Evolutionary conservation across 306 rosid species (phyloP), one percentile per base, ranked within the genome.

Genomic region (Casuarina equisetifolia): DNA sequence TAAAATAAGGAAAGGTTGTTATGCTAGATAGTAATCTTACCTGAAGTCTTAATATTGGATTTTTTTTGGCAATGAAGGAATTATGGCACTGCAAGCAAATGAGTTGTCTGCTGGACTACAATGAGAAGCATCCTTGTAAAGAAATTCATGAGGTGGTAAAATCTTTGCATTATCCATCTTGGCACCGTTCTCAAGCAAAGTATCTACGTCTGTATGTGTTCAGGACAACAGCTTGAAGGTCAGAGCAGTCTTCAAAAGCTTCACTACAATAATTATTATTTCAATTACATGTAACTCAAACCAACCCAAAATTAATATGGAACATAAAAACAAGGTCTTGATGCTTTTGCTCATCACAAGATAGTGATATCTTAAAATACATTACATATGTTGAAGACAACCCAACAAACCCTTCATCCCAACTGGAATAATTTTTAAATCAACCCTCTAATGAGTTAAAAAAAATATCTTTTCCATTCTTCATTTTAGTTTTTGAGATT

Each of bases 61-160:
- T 81, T 76, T 75, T 82, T 84, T 82, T 87, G 97, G 97, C 80
- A 92, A 79, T 1, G 95, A 90, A 79, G 93, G 93, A 73, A 92
- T 81, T 72, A 90, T 95, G 36, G 90, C 97, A 72, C 93, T 90
- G 81, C 73, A 16, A 53, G 82, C 49, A 48, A 52, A 76, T 77
- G 68, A 16, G 53, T 87, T 78, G 32, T 44, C 76, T 3, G 80
- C 64, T 51, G 70, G 77, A 59, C 46, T 48, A 70, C 86, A 74
- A 70, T 57, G 81, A 53, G 84, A 75, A 81, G 76, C 80, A 57
- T 88, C 78, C 72, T 82, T 80, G 25, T 88, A 74, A 57, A 85
- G 86, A 80, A 88, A 90, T 42, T 79, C 86, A 19, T 8, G 74
- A 38, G 86, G 78, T 39, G 90, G 87, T 70, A 86, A 76, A 51